Base-by-base conservation (phyloP, 2,329 filamentous ascomycete genomes). In the Thelonectria olida region DNA sequence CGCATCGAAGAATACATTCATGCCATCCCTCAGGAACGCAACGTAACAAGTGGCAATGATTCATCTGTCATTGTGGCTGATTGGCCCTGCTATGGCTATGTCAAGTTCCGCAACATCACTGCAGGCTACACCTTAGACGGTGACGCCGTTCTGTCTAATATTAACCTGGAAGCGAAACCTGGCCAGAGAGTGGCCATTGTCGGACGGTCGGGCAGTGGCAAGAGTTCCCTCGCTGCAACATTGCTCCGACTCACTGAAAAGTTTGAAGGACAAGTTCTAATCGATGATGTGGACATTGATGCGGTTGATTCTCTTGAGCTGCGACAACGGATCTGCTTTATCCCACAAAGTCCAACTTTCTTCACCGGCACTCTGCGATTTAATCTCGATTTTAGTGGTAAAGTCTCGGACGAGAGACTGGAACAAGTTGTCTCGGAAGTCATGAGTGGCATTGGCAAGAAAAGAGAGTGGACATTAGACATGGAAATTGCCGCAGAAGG, bases 171-270 rank as follows among this genome's bases (percentile, higher is more conserved):
- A 2, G 58, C 53, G 2, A 27, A 47, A 12, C 44, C 51, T 2
- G 55, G 60, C 13, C 48, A 54, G 19, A 55, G 60, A 23, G 36
- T 65, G 36, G 82, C 81, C 2, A 84, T 95, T 8, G 88, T 92
- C 5, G 92, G 92, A 1, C 86, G 92, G 12, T 94, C 91, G 0
- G 88, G 90, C 0, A 92, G 89, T 2, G 92, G 92, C 6, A 95
- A 96, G 77, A 92, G 88, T 36, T 94, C 92, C 0, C 75, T 86
- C 1, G 83, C 81, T 0, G 80, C 81, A 15, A 82, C 81, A 1
- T 76, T 86, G 7, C 48, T 59, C 8, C 49, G 56, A 13, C 23
- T 59, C 7, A 36, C 48, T 7, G 28, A 28, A 3, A 54, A 36
- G 19, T 23, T 25, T 31, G 17, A 19, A 6, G 56, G 56, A 3